A percentile compares a stretch with the other conserved stretches of the same genome.
phyloP scores from a whole-genome alignment of 352 stramenopile genomes.

The Bremia lactucae region DNA sequence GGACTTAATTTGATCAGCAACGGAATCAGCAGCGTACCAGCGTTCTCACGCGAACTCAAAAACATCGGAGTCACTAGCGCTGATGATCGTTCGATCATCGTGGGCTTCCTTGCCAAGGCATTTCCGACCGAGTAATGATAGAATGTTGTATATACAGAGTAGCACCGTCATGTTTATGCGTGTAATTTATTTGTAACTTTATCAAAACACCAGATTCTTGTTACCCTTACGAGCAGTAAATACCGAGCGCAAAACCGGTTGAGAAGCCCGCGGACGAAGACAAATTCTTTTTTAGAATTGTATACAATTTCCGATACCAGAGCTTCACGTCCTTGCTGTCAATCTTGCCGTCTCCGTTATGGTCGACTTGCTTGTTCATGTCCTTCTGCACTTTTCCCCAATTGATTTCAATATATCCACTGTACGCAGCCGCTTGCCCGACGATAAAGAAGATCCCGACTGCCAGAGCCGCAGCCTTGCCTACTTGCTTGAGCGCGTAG shows the following conservation, averaged over 20 bases:
- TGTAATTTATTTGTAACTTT: neutral
- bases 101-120: conserved; percentile 61
- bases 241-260: conserved; percentile 59
- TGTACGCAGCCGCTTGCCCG: conserved; percentile 61
- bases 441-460: conserved; percentile 75
- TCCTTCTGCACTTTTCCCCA: conserved; percentile 86
- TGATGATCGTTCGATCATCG: conserved; percentile 65
- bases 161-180: no score
- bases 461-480: conserved; percentile 62
- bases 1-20: conserved; percentile 81
- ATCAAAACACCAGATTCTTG: neutral
- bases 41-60: conserved; percentile 75
- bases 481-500: conserved; percentile 76
- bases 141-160: no score
- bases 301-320: conserved; percentile 57
- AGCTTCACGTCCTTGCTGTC: conserved; percentile 71
- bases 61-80: conserved; percentile 55
- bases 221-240: conserved; percentile 23
- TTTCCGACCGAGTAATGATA: conserved; percentile 51
- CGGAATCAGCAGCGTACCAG: conserved; percentile 67
- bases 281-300: conserved; percentile 72
- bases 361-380: conserved; percentile 70
- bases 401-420: conserved; percentile 86
- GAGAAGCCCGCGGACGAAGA: conserved; percentile 75
- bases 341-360: conserved; percentile 80